Evolutionary conservation across 108 stramenopile genomes (phyloP), one percentile per base, ranked within the genome.

Genomic region (Seminavis robusta): DNA sequence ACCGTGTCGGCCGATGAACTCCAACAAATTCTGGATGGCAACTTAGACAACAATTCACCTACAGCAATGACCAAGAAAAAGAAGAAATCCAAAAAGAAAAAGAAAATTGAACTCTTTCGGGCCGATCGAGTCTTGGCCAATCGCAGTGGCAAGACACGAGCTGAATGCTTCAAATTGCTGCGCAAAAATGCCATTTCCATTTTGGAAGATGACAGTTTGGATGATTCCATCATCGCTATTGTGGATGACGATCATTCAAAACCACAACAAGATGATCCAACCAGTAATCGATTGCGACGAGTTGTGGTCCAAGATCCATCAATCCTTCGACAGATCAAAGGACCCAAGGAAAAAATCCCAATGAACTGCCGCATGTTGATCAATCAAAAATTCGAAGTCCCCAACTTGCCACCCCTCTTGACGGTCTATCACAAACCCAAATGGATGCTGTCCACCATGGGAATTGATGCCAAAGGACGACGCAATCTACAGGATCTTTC

Each of bases 401-500:
- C 80, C 2, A 62, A 61, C 24, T 73, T 73, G 11, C 64, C 81
- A 13, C 91, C 91, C 4, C 53, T 86, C 9, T 20, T 88, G 13
- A 52, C 79, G 3, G 77, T 81, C 1, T 89, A 85, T 56, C 78
- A 88, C 63, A 92, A 92, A 71, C 91, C 91, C 0, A 92, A 92
- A 56, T 86, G 70, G 76, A 73, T 92, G 25, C 39, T 92, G 40
- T 80, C 77, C 7, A 87, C 74, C 11, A 88, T 88, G 83, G 66
- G 73, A 26, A 78, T 84, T 56, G 74, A 74, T 34, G 76, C 79
- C 45, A 62, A 52, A 50, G 17, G 33, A 61, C 47, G 84, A 50
- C 51, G 77, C 48, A 59, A 69, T 39, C 33, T 70, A 49, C 29
- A 59, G 38, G 63, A 72, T 17, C 59, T 59, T 59, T 54, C 51